Evolutionary conservation across 2,329 filamentous ascomycete genomes (phyloP), one percentile per base, ranked within the genome.

Genomic region (Calonectria pteridis): DNA sequence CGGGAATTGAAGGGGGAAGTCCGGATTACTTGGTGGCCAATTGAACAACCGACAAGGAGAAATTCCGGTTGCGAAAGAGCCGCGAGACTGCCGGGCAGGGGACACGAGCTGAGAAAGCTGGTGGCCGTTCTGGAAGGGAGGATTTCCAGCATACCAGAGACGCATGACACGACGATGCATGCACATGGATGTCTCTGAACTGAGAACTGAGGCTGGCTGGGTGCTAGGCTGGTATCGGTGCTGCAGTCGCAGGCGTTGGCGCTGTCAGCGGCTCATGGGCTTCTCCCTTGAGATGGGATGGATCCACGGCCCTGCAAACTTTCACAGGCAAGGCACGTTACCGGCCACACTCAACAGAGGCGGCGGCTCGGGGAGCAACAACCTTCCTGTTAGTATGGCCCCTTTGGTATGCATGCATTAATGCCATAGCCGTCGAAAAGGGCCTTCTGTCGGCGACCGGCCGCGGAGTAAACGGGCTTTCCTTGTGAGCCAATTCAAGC

Each of bases 191-290:
- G n/a, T 28, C 50, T 65, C 51, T 51, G 63, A 67, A 67, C 63
- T 71, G 51, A 71, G 70, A 63, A 58, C 70, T 68, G 70, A 68
- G 70, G 64, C 55, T 64, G 55, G 69, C 69, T 62, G 26, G 55
- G 55, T 62, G 55, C 55, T 62, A 62, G 55, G 55, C 67, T 26
- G 58, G 58, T 40, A 40, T 51, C 49, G 46, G 58, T 43, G 67
- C 33, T 59, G 69, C 29, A 33, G 53, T 63, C 20, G 67, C 55
- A 69, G 40, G 59, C 67, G 43, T 64, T 64, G 70, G 70, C 64
- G 64, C 70, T 64, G 64, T 64, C 58, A 71, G 68, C 68, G 68
- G 68, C 68, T 64, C 67, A 69, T 69, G 53, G 53, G 40, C 20
- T 31, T 58, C 51, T 68, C 51, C 51, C 53, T 59, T 35, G 37